Base-by-base conservation (phyloP, 345 rosid genomes). In the Luvunga scandens region DNA sequence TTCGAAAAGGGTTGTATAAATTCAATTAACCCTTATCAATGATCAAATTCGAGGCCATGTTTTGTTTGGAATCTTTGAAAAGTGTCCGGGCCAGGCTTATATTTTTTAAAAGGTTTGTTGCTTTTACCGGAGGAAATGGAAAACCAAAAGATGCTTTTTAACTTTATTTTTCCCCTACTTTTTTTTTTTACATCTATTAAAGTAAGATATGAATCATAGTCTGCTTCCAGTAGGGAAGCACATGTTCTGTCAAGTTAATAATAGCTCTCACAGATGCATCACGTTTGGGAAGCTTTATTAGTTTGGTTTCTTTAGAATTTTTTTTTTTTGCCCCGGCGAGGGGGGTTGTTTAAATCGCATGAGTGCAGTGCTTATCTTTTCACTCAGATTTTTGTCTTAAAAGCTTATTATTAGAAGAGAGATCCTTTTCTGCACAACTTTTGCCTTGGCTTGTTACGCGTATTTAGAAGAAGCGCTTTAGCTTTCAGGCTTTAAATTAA, bases 191-290 rank as follows among this genome's bases (percentile, higher is more conserved):
- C 9, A 36, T 24, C 34, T 1, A 19, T 14, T 66, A 12, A 76
- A 7, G 56, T 31, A 39, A 65, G 39, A 28, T 2, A 21, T 76
- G 33, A 55, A 84, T 84, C 61, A 69, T 72, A 8, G 59, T 33
- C 50, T 79, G 74, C 56, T 33, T 66, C 74, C 65, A 36, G 62
- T 59, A 60, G 31, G 14, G 75, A 56, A 69, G 79, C 83, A 76
- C 79, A 70, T 69, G 84, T 38, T 56, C 16, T 73, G 69, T 38
- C 56, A 24, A 39, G 66, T 60, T 80, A 57, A 69, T 80, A 5
- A 73, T 77, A 48, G 60, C 72, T 50, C 62, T 64, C 28, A 18
- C n/a, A 21, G n/a, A 38, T 38, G 56, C 50, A 77, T 78, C 77
- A 72, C 72, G 70, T 72, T 42, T 68, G 27, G 10, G 60, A 45